Evolutionary conservation across 306 rosid genomes (phyloP), one percentile per base, ranked within the genome.

Genomic region (Cucumis hystrix): DNA sequence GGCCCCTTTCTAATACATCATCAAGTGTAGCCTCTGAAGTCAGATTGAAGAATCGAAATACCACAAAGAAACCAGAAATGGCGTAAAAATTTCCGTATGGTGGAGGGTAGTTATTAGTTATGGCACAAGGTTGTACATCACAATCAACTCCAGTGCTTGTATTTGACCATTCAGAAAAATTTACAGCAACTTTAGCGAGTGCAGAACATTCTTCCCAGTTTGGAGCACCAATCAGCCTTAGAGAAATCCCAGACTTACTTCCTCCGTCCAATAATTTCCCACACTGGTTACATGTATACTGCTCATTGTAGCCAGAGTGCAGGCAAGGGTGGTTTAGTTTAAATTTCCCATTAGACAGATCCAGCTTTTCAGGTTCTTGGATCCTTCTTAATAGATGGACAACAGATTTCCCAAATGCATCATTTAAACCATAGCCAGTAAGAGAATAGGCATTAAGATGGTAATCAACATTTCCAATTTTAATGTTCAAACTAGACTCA

Each of bases 391-490:
- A 87, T 60, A 92, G 86, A 78, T 78, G 86, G 55, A 41, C 88
- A 80, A 95, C 97, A 62, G 99, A 92, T 83, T 88, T 92, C 79
- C 84, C 92, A 82, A 95, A 92, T 8, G 97, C 97, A 78, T 95
- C 97, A 80, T 95, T 92, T 67, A 95, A 84, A 78, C 99, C 97
- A 78, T 90, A 95, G 8, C 97, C 91, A 0, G 88, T 39, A 8
- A 92, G 96, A 65, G 99, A 95, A 80, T 92, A 95, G 0, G 99
- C 99, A 17, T 91, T 91, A 35, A 95, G 93, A 84, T 91, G 97
- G 82, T 92, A 97, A 25, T 81, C 87, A 67, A 88, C 91, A 40
- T 86, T 78, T 79, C 99, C 99, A 75, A 95, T 92, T 87, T 87
- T 88, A 84, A 95, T 87, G 78, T 83, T 84, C 80, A 95, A 84